Evolutionary conservation across 1,284 basidiomycete species (phyloP).

Genomic region (Pascua guehoae): DNA sequence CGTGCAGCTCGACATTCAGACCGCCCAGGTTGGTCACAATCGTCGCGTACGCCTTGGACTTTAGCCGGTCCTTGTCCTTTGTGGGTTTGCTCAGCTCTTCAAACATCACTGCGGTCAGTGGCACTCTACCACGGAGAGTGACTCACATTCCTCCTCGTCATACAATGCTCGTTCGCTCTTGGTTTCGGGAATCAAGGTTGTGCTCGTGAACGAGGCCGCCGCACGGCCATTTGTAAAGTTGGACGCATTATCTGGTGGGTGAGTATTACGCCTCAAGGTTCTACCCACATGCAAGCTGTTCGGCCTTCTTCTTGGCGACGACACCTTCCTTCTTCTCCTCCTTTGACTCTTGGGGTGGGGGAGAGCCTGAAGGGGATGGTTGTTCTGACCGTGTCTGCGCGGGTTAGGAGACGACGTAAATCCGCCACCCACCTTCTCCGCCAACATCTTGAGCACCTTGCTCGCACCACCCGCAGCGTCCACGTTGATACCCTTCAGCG

Average conservation of each 20-base stretch:
- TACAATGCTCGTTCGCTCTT: constrained; percentile 75
- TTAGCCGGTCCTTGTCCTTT: constrained; percentile 86
- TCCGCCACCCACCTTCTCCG: constrained; percentile 44
- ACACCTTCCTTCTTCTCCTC: constrained; percentile 43
- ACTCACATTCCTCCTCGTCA: constrained; percentile 68
- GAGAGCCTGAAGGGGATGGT: constrained; percentile 11
- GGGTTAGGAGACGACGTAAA: neutral
- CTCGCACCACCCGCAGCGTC: constrained; percentile 49
- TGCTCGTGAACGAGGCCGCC: constrained; percentile 90
- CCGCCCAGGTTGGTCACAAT: constrained; percentile 86
- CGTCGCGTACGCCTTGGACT: constrained; percentile 82
- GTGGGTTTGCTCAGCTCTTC: constrained; percentile 76
- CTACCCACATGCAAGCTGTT: constrained; percentile 40
- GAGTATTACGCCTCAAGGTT: neutral
- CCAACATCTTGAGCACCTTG: constrained; percentile 50
- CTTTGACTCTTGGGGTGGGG: neutral
- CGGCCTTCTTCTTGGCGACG: constrained; percentile 38
- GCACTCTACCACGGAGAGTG: constrained; percentile 1
- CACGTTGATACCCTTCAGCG: constrained; percentile 50
- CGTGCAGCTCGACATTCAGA: constrained; percentile 83
- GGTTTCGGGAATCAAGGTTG: constrained; percentile 76
- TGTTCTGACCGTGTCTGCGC: constrained; percentile 34
- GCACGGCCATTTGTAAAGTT: constrained; percentile 85
- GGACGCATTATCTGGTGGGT: constrained; percentile 72
- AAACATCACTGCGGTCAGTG: constrained; percentile 64